A percentile compares a stretch with the other conserved stretches of the same genome.
Conservation (phyloP, 106 monocot species). For the Dioscorea zingiberensis region DNA sequence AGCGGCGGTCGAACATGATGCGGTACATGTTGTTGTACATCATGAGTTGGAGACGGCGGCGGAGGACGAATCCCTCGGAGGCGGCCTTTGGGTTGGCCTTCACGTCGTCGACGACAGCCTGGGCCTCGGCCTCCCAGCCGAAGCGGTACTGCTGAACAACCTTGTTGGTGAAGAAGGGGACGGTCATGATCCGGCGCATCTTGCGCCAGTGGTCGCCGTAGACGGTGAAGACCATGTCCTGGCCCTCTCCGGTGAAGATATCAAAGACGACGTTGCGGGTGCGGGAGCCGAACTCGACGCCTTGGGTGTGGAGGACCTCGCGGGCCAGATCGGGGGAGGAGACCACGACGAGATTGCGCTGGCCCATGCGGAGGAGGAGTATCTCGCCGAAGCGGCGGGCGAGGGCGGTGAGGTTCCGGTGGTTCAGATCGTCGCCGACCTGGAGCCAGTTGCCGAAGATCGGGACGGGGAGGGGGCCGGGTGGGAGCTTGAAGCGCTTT, state of each 20-base stretch:
- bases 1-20: conserved; percentile 70
- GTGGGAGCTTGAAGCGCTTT: conserved; percentile 61
- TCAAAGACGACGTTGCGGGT: conserved; percentile 86
- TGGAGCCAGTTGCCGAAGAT: conserved; percentile 83
- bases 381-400: conserved; percentile 60
- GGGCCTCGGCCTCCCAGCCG: conserved; percentile 65
- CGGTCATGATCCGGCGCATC: conserved; percentile 91
- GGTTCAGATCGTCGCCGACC: conserved; percentile 77
- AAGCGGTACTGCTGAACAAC: conserved; percentile 61
- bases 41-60: conserved; percentile 59
- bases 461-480: conserved; percentile 56
- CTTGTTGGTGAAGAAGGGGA: conserved; percentile 91
- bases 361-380: conserved; percentile 67
- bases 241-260: conserved; percentile 79
- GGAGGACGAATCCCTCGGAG: conserved; percentile 45
- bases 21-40: conserved; percentile 89
- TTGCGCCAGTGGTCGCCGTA: conserved; percentile 89
- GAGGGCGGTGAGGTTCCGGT: conserved; percentile 45
- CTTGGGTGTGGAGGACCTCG: conserved; percentile 74
- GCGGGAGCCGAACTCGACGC: conserved; percentile 81
- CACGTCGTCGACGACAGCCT: conserved; percentile 56
- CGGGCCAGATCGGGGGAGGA: conserved; percentile 64
- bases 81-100: conserved; percentile 34
- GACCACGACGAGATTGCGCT: conserved; percentile 65
- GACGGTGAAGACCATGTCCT: conserved; percentile 92